Base-by-base conservation (phyloP, 2,329 filamentous ascomycete species). In the Zasmidium angulare region DNA sequence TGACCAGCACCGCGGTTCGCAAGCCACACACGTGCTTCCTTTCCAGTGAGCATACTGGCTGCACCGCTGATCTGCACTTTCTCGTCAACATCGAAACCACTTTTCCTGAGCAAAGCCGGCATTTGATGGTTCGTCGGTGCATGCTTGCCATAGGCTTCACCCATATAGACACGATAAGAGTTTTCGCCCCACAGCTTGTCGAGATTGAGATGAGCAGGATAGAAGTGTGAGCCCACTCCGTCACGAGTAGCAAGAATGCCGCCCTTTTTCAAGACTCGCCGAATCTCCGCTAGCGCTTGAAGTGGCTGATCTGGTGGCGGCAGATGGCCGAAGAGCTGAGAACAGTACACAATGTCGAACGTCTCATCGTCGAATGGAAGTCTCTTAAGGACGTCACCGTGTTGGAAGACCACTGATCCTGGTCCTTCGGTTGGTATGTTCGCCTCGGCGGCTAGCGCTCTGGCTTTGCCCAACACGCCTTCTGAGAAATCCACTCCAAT, bases 1-100 rank as follows among this genome's bases (percentile, higher is more conserved):
- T 72, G 69, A 1, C 72, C 72, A 1, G 58, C 24, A 7, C 59
- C 67, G 0, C 71, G 65, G 55, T 60, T 63, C 24, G 67, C 68
- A 19, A 73, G 64, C 66, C 71, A 74, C 50, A 65, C 46, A 11
- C 46, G 46, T 10, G 19, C 46, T 23, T 48, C 46, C 2, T 9
- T 14, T 2, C 46, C 46, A 48, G 46, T 48, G 3, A 48, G 19
- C n/a, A 23, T 21, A 48, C 46, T 48, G 10, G 19, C 46, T 21
- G 46, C 46, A 48, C 46, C 46, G n/a, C 19, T 20, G n/a, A 29
- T 11, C 11, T 29, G 6, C 6, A 29, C 26, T 11, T 29, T 29
- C 26, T 29, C 26, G 11, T 29, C 26, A 11, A 29, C 26, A 11
- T 29, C 26, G 26, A 29, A 29, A 6, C 26, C 26, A 6, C 26